These are phyloP conservation scores for Corylus americana DNA, from an alignment of 306 rosid species.

Conservation along the genomic window DNA sequence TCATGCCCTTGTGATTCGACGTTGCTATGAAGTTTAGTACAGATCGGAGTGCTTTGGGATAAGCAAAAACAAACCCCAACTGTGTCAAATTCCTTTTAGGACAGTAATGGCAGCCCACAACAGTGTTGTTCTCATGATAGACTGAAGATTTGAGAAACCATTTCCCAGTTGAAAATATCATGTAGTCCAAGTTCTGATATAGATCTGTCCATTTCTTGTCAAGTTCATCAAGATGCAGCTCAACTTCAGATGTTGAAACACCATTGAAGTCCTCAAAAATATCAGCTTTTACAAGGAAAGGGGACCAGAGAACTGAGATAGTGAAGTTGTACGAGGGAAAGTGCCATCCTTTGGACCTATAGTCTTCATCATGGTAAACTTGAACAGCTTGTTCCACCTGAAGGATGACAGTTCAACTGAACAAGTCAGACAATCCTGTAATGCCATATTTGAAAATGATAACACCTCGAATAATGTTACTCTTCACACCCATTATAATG, in stretches of 20 bases:
- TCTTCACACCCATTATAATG: too few relatives aligned
- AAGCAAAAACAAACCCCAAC: conserved; percentile 78
- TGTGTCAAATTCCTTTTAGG: conserved; percentile 64
- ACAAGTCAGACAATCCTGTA: conserved; percentile 5
- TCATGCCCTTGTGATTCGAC: conserved; percentile 77
- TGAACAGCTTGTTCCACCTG: conserved; percentile 73
- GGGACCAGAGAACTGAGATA: conserved; percentile 76
- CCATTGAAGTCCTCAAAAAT: conserved; percentile 89
- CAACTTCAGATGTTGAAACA: conserved; percentile 84
- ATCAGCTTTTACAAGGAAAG: conserved; percentile 81
- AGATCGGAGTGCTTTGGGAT: conserved; percentile 66
- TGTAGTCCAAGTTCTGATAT: conserved; percentile 58
- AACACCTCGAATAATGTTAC: not conserved
- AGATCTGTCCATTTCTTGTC: conserved; percentile 65
- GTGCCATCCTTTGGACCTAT: conserved; percentile 73
- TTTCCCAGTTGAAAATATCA: conserved; percentile 86
- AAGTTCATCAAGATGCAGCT: conserved; percentile 74
- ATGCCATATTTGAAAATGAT: not conserved
- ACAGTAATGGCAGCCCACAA: conserved; percentile 84
- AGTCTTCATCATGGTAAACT: conserved; percentile 82
- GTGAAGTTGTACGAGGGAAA: conserved; percentile 71
- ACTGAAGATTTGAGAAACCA: conserved; percentile 92
- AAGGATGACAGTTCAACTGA: conserved; percentile 35
- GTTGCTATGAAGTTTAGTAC: conserved; percentile 58
- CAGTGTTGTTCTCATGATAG: conserved; percentile 69